Conservation (phyloP, 73 alveolate species). For the Paramecium caudatum region DNA sequence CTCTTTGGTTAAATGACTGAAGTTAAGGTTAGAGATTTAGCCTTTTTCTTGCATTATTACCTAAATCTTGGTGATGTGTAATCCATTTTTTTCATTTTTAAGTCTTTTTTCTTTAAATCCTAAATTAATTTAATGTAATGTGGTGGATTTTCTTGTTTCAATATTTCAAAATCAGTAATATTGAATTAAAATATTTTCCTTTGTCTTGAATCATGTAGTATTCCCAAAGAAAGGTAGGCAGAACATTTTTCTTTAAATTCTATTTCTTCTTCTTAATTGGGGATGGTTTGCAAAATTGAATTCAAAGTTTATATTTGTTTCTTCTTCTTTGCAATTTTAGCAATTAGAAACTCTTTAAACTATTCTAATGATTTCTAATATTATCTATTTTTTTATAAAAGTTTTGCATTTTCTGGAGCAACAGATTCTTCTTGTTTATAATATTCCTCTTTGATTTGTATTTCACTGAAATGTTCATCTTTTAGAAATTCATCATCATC, state of each 20-base stretch:
- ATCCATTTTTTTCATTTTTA: neutral
- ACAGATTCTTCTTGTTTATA: neutral
- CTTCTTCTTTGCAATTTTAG: constrained; percentile 9
- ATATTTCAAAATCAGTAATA: neutral
- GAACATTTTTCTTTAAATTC: constrained; percentile 43
- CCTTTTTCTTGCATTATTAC: constrained; percentile 34
- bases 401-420: neutral
- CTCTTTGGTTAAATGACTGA: constrained; percentile 1
- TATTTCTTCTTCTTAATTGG: neutral
- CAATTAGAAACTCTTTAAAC: neutral
- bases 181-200: constrained; percentile 26
- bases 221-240: constrained; percentile 12
- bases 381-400: neutral
- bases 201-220: constrained; percentile 54
- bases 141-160: constrained; percentile 21
- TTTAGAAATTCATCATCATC: neutral
- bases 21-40: neutral
- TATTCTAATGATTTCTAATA: neutral
- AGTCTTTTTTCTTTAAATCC: constrained; percentile 6
- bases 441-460: neutral
- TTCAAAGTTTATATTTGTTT: neutral
- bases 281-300: neutral
- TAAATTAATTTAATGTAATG: constrained; percentile 17
- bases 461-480: neutral
- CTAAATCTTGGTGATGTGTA: constrained; percentile 55